Base-by-base conservation (phyloP, 192 early-diverging fungal species). In the Rhizophagus prolifer region DNA sequence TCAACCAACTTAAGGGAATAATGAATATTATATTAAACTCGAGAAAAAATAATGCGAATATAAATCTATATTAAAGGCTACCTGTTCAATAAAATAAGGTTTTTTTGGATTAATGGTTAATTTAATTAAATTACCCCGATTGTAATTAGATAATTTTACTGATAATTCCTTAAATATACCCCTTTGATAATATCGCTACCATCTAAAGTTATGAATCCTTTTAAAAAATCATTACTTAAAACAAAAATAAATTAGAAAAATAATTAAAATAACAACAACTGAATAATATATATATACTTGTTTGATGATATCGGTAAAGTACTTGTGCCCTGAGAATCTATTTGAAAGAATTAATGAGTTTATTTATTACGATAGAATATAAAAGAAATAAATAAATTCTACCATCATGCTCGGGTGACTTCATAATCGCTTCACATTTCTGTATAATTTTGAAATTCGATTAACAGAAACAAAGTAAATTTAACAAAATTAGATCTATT, bases 11-110 rank as follows among this genome's bases (percentile, higher is more conserved):
- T 46, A 26, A 19, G 2, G n/a, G n/a, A n/a, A 44, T 12, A 21
- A 31, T 23, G 31, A 16, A 58, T 14, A 34, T 31, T 21, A 10
- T 26, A 59, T 58, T 31, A 58, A 31, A 72, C 36, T 72, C 9
- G 2, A 28, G 9, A 58, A 58, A 21, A 28, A 10, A 38, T 31
- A 19, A 12, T 36, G 3, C 26, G 13, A 8, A 12, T 44, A 12
- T 12, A 50, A 47, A 46, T 25, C 54, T 65, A 38, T 46, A 16
- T 21, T 62, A 16, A 28, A 31, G 31, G 0, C 38, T 65, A 75
- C 74, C 62, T 75, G 74, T 64, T 75, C 74, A 50, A 75, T 38
- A 31, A 75, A 75, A 54, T 64, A 75, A 9, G 74, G 74, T 28
- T 75, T 75, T 47, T 60, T 25, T 7, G 74, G 7, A 75, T 75